Base-by-base conservation (phyloP, 306 rosid species). In the Trifolium subterraneum region DNA sequence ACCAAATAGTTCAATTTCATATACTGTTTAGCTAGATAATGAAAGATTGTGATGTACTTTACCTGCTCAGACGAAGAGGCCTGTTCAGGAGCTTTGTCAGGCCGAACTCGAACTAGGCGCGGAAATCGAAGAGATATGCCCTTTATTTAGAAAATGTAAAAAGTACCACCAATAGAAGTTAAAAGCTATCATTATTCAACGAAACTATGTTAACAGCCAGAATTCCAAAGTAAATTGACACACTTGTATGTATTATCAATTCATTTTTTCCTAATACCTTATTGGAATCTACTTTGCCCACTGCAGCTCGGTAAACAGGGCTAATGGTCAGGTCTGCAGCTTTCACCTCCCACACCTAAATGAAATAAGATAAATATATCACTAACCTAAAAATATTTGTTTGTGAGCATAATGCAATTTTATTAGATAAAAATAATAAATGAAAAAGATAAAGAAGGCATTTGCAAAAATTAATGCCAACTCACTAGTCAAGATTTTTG, bases 81-180 rank as follows among this genome's bases (percentile, higher is more conserved):
- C 79, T 92, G 74, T 64, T 94, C 99, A 8, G 97, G 96, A 68
- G 71, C 71, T 87, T 94, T 94, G 82, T 94, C 99, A 64, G 89
- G 87, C 78, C 96, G 85, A 31, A 92, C 78, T 44, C 96, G 97
- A 78, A 88, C 20, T 35, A 88, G 87, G 19, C 93, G 90, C 13
- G 97, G 97, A 85, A 94, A 94, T 29, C 99, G 86, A 77, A 94
- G 99, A 35, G 99, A 92, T 73, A 94, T 86, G 70, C 97, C 97
- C 97, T 91, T 71, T 9, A 72, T 58, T 64, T 22, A 41, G 68
- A 61, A 62, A 23, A 71, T 12, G 67, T 23, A 11, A 29, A 29
- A 63, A 48, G 51, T 11, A 75, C 58, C 66, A 63, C 42, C 73
- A 72, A 78, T 42, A 77, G 58, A 71, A 23, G 58, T 77, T 54